Percentiles rank a stretch among this genome's conserved stretches.
phyloP scores from a whole-genome alignment of 1,284 basidiomycete genomes.

The Earliella scabrosa region DNA sequence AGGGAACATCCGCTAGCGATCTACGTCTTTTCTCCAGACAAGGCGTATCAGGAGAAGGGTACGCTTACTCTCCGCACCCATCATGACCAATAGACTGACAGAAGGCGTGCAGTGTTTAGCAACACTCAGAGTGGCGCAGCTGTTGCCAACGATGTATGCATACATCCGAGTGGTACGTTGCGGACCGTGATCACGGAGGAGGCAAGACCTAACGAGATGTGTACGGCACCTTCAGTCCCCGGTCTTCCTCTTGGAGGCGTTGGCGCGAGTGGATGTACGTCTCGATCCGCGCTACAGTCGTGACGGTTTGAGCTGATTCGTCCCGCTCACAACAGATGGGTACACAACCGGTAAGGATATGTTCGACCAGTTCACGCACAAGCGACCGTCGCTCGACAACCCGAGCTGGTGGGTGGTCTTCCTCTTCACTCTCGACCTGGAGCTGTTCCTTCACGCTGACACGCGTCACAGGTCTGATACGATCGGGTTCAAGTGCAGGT shows the following conservation, averaged over 20 bases:
- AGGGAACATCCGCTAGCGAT: conserved; percentile 74
- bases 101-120: conserved; percentile 52
- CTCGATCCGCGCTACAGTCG: not conserved
- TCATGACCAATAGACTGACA: conserved; percentile 34
- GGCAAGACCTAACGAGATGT: conserved; percentile 46
- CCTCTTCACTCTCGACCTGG: not conserved
- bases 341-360: conserved; percentile 64
- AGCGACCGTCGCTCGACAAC: conserved; percentile 60
- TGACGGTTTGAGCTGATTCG: not conserved
- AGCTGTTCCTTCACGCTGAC: not conserved
- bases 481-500: conserved; percentile 55
- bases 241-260: conserved; percentile 78
- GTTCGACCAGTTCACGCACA: conserved; percentile 74
- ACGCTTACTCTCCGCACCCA: conserved; percentile 36
- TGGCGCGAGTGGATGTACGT: conserved; percentile 69
- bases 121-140: conserved; percentile 71
- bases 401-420: conserved; percentile 67
- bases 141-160: conserved; percentile 67
- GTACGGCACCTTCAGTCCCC: conserved; percentile 50
- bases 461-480: conserved; percentile 69
- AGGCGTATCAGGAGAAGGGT: conserved; percentile 65
- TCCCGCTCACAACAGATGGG: conserved; percentile 47
- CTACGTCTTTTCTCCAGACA: conserved; percentile 75
- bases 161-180: conserved; percentile 71
- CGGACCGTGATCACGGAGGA: conserved; percentile 59